phyloP scores from a whole-genome alignment of 2,329 filamentous ascomycete genomes.

The Cordyceps pruinosa region DNA sequence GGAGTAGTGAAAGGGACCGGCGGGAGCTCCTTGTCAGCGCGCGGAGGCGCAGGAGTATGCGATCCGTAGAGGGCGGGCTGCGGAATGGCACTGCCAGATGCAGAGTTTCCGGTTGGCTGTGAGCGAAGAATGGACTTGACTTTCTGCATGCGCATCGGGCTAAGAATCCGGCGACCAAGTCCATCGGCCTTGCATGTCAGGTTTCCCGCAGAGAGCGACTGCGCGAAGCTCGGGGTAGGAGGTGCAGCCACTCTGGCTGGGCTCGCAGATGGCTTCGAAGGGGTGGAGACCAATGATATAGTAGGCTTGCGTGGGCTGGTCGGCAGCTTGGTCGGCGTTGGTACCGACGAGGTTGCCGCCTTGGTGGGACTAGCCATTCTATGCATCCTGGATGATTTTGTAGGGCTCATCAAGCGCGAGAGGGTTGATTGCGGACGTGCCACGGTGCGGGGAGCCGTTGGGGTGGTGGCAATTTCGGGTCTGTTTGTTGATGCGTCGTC shows the following conservation, averaged over 20 bases:
- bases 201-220: conserved; percentile 46
- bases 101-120: conserved; percentile 28
- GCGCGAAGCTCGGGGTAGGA: conserved; percentile 30
- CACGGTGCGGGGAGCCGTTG: conserved; percentile 16
- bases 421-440: conserved; percentile 41
- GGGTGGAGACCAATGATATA: neutral
- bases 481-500: conserved; percentile 57
- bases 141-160: conserved; percentile 45
- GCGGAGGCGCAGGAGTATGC: conserved; percentile 40
- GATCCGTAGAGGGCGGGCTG: conserved; percentile 32
- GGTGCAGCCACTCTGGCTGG: neutral
- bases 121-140: conserved; percentile 52
- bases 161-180: conserved; percentile 34
- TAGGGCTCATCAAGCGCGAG: conserved; percentile 65
- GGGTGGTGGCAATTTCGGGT: neutral
- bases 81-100: conserved; percentile 42
- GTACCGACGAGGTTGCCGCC: conserved; percentile 27
- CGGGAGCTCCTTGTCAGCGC: conserved; percentile 46
- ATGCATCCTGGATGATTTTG: conserved; percentile 60
- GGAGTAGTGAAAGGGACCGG: conserved; percentile 55
- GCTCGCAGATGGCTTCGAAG: conserved; percentile 4
- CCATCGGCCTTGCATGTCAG: conserved; percentile 28
- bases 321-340: conserved; percentile 41
- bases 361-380: conserved; percentile 32
- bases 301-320: neutral